Conservation (phyloP, 2,329 filamentous ascomycete genomes). For the Nothophaeocryptopus gaeumannii region DNA sequence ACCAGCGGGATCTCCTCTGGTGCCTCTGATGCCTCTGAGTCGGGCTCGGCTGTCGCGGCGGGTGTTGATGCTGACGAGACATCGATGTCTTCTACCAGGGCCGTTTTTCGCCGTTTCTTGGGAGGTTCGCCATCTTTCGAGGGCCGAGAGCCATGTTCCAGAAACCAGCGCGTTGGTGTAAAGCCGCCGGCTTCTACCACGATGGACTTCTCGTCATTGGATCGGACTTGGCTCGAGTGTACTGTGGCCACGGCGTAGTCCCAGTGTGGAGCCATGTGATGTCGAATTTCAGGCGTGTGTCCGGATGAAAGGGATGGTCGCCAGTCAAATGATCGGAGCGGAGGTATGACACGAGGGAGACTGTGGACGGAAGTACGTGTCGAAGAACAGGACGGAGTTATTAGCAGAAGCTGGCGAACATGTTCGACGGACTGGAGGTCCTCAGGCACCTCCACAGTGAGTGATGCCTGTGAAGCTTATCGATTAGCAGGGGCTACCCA, state of each 20-base stretch:
- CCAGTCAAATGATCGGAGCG: no score
- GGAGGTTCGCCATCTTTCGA: conserved; percentile 20
- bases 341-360: no score
- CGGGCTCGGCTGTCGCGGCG: not conserved
- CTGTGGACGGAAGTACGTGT: no score
- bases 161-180: conserved; percentile 32
- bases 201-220: conserved; percentile 27
- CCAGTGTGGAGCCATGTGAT: conserved; percentile 19
- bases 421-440: no score
- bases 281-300: no score
- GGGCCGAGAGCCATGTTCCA: conserved; percentile 23
- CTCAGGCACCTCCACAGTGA: no score
- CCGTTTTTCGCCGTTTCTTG: conserved; percentile 25
- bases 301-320: no score
- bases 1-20: conserved; percentile 24
- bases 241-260: conserved; percentile 27
- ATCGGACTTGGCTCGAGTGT: conserved; percentile 27
- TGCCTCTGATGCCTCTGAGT: not conserved
- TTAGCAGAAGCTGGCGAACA: no score
- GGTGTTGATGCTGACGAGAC: not conserved
- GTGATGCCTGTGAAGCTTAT: no score
- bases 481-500: no score
- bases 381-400: no score
- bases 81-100: not conserved
- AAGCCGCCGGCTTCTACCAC: conserved; percentile 34